Evolutionary conservation across 2,329 filamentous ascomycete genomes (phyloP).

Genomic region (Aspergillus fructus): DNA sequence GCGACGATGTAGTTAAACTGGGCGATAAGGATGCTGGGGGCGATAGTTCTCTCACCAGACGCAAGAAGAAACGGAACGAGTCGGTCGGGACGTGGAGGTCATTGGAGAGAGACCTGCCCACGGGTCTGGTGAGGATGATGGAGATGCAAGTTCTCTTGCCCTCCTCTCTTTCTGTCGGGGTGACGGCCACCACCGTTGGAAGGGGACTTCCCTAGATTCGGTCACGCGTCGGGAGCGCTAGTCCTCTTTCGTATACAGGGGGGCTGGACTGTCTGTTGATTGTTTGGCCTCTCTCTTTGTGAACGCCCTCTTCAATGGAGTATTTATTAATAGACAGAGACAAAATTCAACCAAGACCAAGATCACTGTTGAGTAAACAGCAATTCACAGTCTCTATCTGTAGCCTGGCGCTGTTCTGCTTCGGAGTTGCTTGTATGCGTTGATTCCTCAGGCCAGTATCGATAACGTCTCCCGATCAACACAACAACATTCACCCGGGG

Average conservation of each 20-base stretch:
- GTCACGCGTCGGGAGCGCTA: slow-evolving; percentile 43
- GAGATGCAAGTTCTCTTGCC: slow-evolving; percentile 6
- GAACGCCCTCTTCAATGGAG: background rate
- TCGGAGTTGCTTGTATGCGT: background rate
- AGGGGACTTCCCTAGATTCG: slow-evolving; percentile 26
- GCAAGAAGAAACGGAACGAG: slow-evolving; percentile 15
- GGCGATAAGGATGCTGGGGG: slow-evolving; percentile 4
- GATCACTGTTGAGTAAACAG: background rate
- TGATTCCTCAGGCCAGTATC: slow-evolving; percentile 6
- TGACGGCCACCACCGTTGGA: slow-evolving; percentile 21
- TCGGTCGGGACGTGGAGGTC: slow-evolving; percentile 19
- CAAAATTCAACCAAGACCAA: background rate
- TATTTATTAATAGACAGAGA: slow-evolving; percentile 7
- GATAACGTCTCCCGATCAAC: slow-evolving; percentile 9
- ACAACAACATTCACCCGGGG: background rate
- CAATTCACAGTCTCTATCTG: background rate
- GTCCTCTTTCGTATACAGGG: slow-evolving; percentile 23
- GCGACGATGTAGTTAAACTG: slow-evolving; percentile 10
- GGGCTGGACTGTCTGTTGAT: slow-evolving; percentile 14
- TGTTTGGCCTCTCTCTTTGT: slow-evolving; percentile 7
- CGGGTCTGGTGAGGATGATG: slow-evolving; percentile 22
- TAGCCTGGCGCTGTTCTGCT: background rate
- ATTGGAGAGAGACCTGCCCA: slow-evolving; percentile 25
- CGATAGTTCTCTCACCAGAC: slow-evolving; percentile 21
- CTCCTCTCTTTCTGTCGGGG: slow-evolving; percentile 17